These are phyloP conservation scores for Brassica juncea DNA, from an alignment of 345 rosid genomes.

Conservation along the genomic window DNA sequence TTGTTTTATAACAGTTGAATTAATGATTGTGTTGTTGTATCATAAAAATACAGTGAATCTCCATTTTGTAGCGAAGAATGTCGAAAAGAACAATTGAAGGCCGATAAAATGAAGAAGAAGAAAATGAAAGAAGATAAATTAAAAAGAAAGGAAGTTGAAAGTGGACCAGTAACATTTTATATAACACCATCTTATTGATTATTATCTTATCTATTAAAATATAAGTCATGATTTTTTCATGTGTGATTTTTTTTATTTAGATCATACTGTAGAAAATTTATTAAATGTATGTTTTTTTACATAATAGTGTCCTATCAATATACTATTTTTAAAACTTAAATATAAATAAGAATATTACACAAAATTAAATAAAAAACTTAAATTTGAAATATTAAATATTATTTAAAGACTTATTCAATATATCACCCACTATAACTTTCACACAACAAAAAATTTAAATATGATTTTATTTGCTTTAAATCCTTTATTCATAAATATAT, in stretches of 20 bases:
- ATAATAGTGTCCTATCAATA: neutral
- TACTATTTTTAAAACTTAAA: too few relatives aligned
- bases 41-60: neutral
- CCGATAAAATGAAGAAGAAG: neutral
- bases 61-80: conserved; percentile 18
- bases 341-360: neutral
- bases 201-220: neutral
- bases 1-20: neutral
- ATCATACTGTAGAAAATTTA: too few relatives aligned
- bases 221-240: too few relatives aligned
- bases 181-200: neutral
- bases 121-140: neutral
- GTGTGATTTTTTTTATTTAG: neutral
- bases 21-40: too few relatives aligned
- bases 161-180: too few relatives aligned
- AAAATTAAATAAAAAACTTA: too few relatives aligned
- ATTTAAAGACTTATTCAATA: neutral
- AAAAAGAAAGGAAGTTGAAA: neutral
- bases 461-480: neutral
- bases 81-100: neutral
- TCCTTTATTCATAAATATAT: neutral
- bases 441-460: neutral
- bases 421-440: neutral
- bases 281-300: too few relatives aligned
- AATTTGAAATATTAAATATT: neutral